Conservation (phyloP, 768 basidiomycete species). For the Lactarius indigo region DNA sequence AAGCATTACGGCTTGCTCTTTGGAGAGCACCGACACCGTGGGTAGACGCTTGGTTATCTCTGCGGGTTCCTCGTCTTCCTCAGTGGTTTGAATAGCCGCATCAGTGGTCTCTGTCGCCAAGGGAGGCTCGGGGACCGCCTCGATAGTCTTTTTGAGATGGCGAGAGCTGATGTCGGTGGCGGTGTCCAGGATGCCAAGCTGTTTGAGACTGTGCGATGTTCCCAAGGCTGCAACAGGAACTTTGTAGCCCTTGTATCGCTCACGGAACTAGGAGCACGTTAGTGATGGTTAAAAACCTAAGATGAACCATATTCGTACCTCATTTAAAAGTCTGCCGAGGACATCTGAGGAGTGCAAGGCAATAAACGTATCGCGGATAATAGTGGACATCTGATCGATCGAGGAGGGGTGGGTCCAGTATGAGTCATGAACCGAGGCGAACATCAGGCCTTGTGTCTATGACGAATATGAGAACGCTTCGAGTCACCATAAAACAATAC, state of each 20-base stretch:
- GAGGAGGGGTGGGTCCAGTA: conserved; percentile 96
- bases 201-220: conserved; percentile 27
- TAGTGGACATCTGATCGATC: conserved; percentile 83
- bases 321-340: conserved; percentile 62
- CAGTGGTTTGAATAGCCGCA: conserved; percentile 20
- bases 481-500: not conserved
- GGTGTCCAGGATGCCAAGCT: conserved; percentile 36
- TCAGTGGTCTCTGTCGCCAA: not conserved
- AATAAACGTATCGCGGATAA: conserved; percentile 93
- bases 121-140: conserved; percentile 17
- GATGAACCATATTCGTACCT: conserved; percentile 51
- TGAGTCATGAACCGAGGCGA: conserved; percentile 97
- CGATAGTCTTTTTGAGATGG: conserved; percentile 25
- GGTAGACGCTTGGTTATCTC: conserved; percentile 30
- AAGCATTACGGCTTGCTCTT: conserved; percentile 28
- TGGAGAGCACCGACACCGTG: conserved; percentile 27
- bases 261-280: conserved; percentile 20
- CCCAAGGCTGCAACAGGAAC: conserved; percentile 54
- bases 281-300: not conserved
- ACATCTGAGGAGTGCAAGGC: conserved; percentile 87
- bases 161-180: conserved; percentile 37
- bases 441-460: conserved; percentile 71
- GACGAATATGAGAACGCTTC: conserved; percentile 11
- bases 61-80: conserved; percentile 26
- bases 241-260: conserved; percentile 49